phyloP scores from a whole-genome alignment of 768 basidiomycete species.

The Suillus ampliporus region DNA sequence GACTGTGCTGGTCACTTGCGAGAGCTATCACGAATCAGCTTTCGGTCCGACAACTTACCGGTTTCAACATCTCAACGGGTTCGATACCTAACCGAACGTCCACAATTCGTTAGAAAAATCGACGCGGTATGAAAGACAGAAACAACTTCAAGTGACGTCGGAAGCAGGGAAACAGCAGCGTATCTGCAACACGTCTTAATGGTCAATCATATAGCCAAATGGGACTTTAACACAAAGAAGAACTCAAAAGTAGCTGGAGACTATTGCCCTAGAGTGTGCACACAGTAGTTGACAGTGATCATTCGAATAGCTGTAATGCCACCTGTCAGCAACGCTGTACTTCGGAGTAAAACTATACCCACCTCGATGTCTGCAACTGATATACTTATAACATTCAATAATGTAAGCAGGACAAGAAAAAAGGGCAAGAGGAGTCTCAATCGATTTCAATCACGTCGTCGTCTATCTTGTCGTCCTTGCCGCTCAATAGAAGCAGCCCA shows the following conservation, averaged over 20 bases:
- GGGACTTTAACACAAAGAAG: neutral
- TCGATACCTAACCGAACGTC: neutral
- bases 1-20: neutral
- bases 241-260: neutral
- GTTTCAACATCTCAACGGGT: neutral
- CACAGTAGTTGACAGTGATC: neutral
- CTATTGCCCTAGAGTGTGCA: neutral
- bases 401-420: conserved; percentile 15
- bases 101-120: neutral
- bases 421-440: conserved; percentile 32
- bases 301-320: neutral
- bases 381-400: neutral
- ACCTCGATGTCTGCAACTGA: neutral
- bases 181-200: neutral
- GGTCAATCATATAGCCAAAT: neutral
- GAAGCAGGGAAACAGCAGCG: neutral
- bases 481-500: conserved; percentile 71
- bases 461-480: conserved; percentile 55
- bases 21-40: neutral
- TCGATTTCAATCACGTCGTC: conserved; percentile 65
- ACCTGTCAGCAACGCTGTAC: neutral
- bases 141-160: neutral
- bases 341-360: neutral
- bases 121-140: neutral
- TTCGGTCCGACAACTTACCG: neutral